A percentile compares a stretch with the other conserved stretches of the same genome.
phyloP scores from a whole-genome alignment of 78 protist genomes.

The Cavenderia fasciculata region DNA sequence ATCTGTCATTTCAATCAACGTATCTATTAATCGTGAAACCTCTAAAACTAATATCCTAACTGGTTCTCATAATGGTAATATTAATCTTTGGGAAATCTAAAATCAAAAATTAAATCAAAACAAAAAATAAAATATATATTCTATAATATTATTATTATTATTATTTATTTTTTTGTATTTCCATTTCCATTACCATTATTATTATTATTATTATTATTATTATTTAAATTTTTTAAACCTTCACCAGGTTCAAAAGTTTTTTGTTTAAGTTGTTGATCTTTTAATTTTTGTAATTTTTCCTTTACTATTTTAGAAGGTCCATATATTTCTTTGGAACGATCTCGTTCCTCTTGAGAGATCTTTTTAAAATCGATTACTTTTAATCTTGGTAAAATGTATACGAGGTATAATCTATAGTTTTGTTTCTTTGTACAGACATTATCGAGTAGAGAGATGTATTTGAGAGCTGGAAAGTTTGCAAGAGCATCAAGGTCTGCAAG shows the following conservation, averaged over 20 bases:
- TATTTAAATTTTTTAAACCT: neutral
- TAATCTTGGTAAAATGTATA: conserved; percentile 83
- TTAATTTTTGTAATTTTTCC: neutral
- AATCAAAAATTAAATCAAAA: too few species aligned
- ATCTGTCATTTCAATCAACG: conserved; percentile 28
- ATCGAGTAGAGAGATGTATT: conserved; percentile 71
- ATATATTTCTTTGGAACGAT: neutral
- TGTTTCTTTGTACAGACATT: conserved; percentile 59
- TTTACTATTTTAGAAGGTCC: neutral
- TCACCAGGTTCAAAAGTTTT: conserved; percentile 47
- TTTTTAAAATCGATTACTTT: conserved; percentile 84
- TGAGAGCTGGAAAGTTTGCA: conserved; percentile 25
- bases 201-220: neutral
- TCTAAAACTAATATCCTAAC: conserved; percentile 13
- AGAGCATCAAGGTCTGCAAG: conserved; percentile 64
- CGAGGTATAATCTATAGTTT: conserved; percentile 85
- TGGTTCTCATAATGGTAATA: conserved; percentile 37
- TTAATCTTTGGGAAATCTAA: conserved; percentile 17
- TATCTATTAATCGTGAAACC: neutral
- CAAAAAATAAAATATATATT: too few species aligned
- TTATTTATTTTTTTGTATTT: too few species aligned
- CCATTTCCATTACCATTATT: too few species aligned
- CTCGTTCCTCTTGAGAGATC: conserved; percentile 24
- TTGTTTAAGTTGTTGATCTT: neutral
- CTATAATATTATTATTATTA: too few species aligned